phyloP scores from a whole-genome alignment of 495 filamentous ascomycete genomes.

The Neurospora sp. region DNA sequence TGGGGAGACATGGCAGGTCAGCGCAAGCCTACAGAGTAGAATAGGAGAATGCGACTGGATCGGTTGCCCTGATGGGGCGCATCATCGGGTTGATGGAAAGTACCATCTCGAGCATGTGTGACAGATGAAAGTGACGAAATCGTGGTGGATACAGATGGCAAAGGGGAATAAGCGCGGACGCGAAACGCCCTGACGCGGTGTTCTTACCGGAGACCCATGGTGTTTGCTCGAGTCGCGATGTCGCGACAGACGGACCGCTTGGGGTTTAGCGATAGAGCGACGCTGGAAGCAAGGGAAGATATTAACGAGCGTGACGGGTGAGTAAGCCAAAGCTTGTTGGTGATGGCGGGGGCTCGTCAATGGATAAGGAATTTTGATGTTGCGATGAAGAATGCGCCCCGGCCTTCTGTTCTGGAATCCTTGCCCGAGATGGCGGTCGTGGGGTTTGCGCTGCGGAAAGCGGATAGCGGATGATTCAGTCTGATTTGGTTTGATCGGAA shows the following conservation, averaged over 20 bases:
- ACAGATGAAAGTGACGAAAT: not conserved
- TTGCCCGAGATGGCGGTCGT: constrained; percentile 16
- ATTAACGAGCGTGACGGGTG: constrained; percentile 10
- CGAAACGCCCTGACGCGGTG: constrained; percentile 22
- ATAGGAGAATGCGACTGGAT: not conserved
- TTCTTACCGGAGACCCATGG: constrained; percentile 76
- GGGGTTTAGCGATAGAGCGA: not conserved
- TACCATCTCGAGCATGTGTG: not conserved
- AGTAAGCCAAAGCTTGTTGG: constrained; percentile 2
- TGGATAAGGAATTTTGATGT: constrained; percentile 18
- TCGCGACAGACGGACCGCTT: not conserved
- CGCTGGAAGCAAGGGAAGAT: constrained; percentile 6
- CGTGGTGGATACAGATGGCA: not conserved
- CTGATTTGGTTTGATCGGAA: constrained; percentile 7
- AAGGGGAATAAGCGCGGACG: constrained; percentile 7
- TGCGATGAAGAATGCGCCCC: constrained; percentile 17
- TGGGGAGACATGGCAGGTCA: constrained; percentile 9
- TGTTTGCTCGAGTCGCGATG: constrained; percentile 9
- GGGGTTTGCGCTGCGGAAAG: constrained; percentile 11
- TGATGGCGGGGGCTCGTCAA: constrained; percentile 17
- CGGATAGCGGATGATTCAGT: constrained; percentile 12
- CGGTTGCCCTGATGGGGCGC: not conserved
- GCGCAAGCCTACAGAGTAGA: constrained; percentile 4
- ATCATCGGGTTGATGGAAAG: not conserved
- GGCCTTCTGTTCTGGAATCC: constrained; percentile 16